phyloP scores from a whole-genome alignment of 306 rosid species.

The Ormosia semicastrata region DNA sequence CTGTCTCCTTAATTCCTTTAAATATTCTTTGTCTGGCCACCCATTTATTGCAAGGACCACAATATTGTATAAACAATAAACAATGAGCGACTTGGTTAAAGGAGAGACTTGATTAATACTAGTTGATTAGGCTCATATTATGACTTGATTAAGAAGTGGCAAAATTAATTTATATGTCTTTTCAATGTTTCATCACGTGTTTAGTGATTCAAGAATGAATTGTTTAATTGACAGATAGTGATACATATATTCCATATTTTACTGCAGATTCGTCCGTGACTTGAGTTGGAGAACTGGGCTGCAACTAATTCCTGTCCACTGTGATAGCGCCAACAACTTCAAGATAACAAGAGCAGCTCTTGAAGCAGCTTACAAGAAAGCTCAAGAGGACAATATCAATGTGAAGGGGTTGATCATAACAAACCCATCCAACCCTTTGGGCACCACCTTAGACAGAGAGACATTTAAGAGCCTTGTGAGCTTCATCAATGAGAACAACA shows the following conservation, averaged over 20 bases:
- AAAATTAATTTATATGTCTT: background rate
- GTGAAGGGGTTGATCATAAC: conserved; percentile 77
- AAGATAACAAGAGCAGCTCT: conserved; percentile 61
- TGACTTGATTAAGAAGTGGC: background rate
- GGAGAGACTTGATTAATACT: background rate
- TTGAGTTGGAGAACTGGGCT: conserved; percentile 77
- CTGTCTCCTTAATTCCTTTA: background rate
- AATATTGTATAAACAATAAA: background rate
- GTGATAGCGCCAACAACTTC: conserved; percentile 77
- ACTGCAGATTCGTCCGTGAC: conserved; percentile 70
- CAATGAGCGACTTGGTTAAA: conserved; percentile 8
- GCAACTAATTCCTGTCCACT: conserved; percentile 61
- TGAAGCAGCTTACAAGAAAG: conserved; percentile 64
- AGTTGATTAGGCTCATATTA: background rate
- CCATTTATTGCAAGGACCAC: conserved; percentile 3
- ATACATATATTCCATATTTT: background rate
- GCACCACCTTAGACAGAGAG: conserved; percentile 59
- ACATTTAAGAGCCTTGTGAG: conserved; percentile 60
- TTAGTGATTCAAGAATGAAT: background rate
- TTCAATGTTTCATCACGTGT: background rate
- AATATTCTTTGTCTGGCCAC: background rate
- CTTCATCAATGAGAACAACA: conserved; percentile 62
- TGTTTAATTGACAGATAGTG: background rate
- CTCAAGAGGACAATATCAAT: conserved; percentile 53
- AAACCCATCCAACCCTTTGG: conserved; percentile 91